Conservation (phyloP, 164 flowering plant species). For the Vitis vinifera region DNA sequence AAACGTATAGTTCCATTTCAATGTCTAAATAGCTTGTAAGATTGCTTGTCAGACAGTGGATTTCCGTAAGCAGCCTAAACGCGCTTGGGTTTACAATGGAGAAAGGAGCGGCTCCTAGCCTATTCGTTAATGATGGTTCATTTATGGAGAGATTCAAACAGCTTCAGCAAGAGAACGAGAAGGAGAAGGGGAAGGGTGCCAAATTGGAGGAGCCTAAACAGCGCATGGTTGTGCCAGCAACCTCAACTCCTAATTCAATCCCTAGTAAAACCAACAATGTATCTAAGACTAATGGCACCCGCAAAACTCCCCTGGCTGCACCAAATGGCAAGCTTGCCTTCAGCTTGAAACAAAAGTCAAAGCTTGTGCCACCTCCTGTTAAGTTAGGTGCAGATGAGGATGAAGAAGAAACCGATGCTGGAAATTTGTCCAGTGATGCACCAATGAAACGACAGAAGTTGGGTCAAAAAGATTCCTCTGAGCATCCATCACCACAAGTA, state of each 20-base stretch:
- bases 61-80: constrained; percentile 21
- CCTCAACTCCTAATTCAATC: constrained; percentile 30
- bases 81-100: constrained; percentile 45
- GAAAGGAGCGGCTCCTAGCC: constrained; percentile 48
- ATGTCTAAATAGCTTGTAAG: constrained; percentile 37
- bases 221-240: constrained; percentile 26
- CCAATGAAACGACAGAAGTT: constrained; percentile 68
- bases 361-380: constrained; percentile 69
- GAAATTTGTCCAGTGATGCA: constrained; percentile 36
- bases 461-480: constrained; percentile 37
- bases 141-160: constrained; percentile 95
- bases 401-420: constrained; percentile 57
- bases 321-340: constrained; percentile 92
- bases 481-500: constrained; percentile 36
- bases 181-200: constrained; percentile 32
- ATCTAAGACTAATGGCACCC: constrained; percentile 35
- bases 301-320: constrained; percentile 34
- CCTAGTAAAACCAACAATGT: constrained; percentile 28
- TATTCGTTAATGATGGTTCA: constrained; percentile 93
- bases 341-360: constrained; percentile 96
- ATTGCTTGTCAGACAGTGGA: constrained; percentile 47
- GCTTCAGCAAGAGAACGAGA: constrained; percentile 64
- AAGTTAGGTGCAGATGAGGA: constrained; percentile 87
- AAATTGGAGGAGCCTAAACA: constrained; percentile 33
- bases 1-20: constrained; percentile 15